Evolutionary conservation across 2,329 filamentous ascomycete species (phyloP), one percentile per base, ranked within the genome.

Genomic region (Fusarium sp.): DNA sequence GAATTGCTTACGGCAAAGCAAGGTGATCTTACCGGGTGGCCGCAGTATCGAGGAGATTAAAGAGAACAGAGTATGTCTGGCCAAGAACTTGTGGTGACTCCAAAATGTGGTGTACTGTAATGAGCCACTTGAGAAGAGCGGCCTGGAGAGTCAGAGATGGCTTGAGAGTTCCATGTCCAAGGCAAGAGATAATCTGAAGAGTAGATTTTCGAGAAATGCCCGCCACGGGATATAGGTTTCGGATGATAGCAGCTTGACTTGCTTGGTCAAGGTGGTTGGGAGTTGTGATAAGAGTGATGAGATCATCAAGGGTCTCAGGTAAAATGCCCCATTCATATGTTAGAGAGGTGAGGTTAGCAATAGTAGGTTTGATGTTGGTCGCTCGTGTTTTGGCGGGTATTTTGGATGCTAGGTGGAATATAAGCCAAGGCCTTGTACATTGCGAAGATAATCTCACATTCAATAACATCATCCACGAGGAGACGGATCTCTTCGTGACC

Each of bases 41-140:
- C 54, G 93, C 91, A 75, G 93, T 95, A 76, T 97, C 93, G 9
- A 97, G 85, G 70, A 95, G 84, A 70, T 93, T 93, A 78, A 97
- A 97, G 7, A 97, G 80, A 20, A 95, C 88, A 1, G 89, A 85
- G 76, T 97, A 97, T 3, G 92, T 83, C 67, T 89, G 90, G 8
- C 90, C 90, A 52, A 97, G 80, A 12, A 91, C 82, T 10, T 82
- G 83, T 48, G 87, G 86, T 42, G 89, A 87, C 58, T 93, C 89
- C 23, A 96, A 80, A 48, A 91, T 83, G 73, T 94, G 91, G 76
- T 95, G 90, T 6, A 93, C 87, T 81, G 93, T 89, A 61, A 94
- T 87, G 53, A 97, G 84, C 94, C 94, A 97, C 80, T 89, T 91
- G 68, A 97, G 81, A 54, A 97, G 84, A 44, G 90, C 84, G 30